phyloP scores from a whole-genome alignment of 2,329 filamentous ascomycete genomes.

The Fusarium pilosicola region DNA sequence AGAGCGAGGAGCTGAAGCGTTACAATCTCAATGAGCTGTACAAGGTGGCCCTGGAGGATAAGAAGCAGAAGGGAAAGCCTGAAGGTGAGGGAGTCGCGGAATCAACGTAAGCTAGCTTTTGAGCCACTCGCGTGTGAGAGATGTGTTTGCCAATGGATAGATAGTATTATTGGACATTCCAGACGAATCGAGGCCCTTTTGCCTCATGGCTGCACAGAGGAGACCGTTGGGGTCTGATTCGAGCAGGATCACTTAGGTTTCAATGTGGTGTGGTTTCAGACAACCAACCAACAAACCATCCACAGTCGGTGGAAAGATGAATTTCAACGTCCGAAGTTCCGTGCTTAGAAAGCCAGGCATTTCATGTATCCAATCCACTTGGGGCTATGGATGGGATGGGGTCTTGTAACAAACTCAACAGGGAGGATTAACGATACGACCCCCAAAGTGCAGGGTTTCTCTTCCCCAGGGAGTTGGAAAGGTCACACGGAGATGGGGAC shows the following conservation, averaged over 20 bases:
- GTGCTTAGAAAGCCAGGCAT: not conserved
- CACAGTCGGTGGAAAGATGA: not conserved
- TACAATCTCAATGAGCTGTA: slow-evolving; percentile 84
- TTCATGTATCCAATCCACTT: slow-evolving; percentile 3
- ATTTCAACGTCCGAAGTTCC: not conserved
- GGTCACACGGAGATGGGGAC: not conserved
- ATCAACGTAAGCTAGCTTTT: slow-evolving; percentile 30
- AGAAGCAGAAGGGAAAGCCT: slow-evolving; percentile 27
- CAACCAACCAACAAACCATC: not conserved
- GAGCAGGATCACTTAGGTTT: not conserved
- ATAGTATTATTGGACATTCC: not conserved
- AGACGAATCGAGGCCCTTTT: slow-evolving; percentile 10
- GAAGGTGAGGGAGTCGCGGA: slow-evolving; percentile 26
- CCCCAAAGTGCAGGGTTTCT: slow-evolving; percentile 16
- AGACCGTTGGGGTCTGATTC: not conserved
- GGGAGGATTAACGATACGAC: slow-evolving; percentile 1
- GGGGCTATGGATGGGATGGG: slow-evolving; percentile 4
- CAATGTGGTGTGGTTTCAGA: not conserved
- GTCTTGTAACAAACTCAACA: slow-evolving; percentile 12
- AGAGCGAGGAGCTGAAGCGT: slow-evolving; percentile 79
- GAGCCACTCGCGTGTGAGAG: slow-evolving; percentile 9
- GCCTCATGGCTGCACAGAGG: slow-evolving; percentile 7
- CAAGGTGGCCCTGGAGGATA: slow-evolving; percentile 45
- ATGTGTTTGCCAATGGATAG: slow-evolving; percentile 17
- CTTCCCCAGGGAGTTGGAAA: slow-evolving; percentile 11